phyloP scores from a whole-genome alignment of 192 early-diverging fungal genomes.

The Gaertneriomyces sp. region DNA sequence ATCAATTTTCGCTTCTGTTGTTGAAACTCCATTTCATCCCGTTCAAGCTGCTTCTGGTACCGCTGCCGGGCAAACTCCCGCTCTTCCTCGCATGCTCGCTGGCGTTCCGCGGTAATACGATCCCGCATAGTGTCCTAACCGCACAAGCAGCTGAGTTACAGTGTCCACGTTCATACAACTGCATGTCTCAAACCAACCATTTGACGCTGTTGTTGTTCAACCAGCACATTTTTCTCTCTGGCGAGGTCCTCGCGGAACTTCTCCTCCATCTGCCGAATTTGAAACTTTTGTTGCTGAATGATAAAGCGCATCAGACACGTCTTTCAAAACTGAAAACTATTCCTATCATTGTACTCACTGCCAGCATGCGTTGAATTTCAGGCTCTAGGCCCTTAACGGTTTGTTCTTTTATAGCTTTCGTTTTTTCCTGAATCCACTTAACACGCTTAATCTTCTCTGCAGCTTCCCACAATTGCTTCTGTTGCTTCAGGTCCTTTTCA shows the following conservation, averaged over 20 bases:
- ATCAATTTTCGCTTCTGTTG: conserved; percentile 54
- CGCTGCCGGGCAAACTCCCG: conserved; percentile 57
- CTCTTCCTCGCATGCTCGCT: conserved; percentile 57
- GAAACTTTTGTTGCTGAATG: conserved; percentile 54
- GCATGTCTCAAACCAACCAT: conserved; percentile 28
- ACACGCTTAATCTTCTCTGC: conserved; percentile 58
- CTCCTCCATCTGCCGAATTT: conserved; percentile 54
- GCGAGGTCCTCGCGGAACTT: conserved; percentile 42
- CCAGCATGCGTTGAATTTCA: conserved; percentile 56
- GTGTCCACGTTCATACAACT: not conserved
- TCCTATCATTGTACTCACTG: conserved; percentile 24
- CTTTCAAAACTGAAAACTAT: not conserved
- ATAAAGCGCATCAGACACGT: not conserved
- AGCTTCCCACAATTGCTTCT: conserved; percentile 52
- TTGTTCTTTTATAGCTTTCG: conserved; percentile 58
- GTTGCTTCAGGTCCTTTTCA: conserved; percentile 46
- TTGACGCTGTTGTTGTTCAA: conserved; percentile 51
- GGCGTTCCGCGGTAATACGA: conserved; percentile 41
- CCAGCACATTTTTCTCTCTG: conserved; percentile 41
- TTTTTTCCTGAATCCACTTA: conserved; percentile 62
- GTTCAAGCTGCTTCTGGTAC: conserved; percentile 58
- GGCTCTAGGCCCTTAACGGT: conserved; percentile 60
- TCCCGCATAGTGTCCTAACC: conserved; percentile 42
- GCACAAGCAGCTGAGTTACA: not conserved
- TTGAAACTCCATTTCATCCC: conserved; percentile 64